Evolutionary conservation across 1,139 yeast species (phyloP).

Genomic region (Saccharomyces pastorianus): DNA sequence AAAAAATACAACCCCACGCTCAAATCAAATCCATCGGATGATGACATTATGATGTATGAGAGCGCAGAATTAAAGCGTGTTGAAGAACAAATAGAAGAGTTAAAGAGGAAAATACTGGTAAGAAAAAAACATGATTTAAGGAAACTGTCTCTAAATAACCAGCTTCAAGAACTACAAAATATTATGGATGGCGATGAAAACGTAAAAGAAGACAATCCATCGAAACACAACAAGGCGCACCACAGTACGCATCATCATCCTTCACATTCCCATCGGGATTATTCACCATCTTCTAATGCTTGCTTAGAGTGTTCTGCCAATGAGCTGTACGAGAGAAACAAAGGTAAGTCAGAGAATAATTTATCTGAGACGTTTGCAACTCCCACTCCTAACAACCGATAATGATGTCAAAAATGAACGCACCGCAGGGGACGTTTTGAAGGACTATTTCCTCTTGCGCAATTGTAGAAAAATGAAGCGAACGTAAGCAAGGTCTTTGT

Average conservation of each 20-base stretch:
- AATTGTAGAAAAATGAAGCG: background rate
- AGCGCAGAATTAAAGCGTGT: conserved; percentile 25
- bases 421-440: no score
- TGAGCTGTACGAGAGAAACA: background rate
- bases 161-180: conserved; percentile 19
- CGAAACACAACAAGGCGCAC: background rate
- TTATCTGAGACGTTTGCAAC: conserved; percentile 2
- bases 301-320: background rate
- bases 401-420: background rate
- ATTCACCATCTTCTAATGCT: background rate
- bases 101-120: conserved; percentile 22
- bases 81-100: conserved; percentile 25
- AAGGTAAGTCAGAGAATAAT: background rate
- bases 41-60: conserved; percentile 26
- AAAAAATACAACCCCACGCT: background rate
- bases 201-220: background rate
- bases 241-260: background rate
- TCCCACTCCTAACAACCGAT: conserved; percentile 2
- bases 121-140: conserved; percentile 28
- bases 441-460: background rate
- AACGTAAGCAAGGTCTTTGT: background rate
- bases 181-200: conserved; percentile 6
- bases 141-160: conserved; percentile 25
- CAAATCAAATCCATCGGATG: conserved; percentile 20
- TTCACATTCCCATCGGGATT: background rate